Evolutionary conservation across 768 basidiomycete genomes (phyloP).

Genomic region (Baorangia bicolor): DNA sequence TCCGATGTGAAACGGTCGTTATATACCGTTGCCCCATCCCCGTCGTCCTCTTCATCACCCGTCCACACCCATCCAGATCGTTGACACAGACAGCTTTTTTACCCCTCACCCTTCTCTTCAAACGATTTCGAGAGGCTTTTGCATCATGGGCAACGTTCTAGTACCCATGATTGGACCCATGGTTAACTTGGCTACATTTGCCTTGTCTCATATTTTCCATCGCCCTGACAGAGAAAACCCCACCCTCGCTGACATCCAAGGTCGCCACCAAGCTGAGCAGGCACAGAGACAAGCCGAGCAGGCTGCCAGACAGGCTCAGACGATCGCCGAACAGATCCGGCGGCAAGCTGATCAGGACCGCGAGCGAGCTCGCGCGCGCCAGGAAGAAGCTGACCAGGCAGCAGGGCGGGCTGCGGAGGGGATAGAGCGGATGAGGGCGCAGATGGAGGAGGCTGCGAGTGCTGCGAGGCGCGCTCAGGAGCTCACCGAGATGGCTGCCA

Average conservation of each 20-base stretch:
- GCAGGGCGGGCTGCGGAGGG: constrained; percentile 10
- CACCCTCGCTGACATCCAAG: constrained; percentile 4
- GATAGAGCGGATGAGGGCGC: background rate
- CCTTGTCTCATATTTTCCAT: background rate
- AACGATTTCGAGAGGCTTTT: background rate
- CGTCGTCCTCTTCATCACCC: background rate
- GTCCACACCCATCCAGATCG: background rate
- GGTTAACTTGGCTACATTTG: background rate
- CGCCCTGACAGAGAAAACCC: constrained; percentile 13
- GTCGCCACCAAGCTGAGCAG: constrained; percentile 3
- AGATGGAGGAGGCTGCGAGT: constrained; percentile 4
- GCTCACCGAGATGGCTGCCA: constrained; percentile 3
- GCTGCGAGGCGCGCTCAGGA: background rate
- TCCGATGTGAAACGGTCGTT: background rate
- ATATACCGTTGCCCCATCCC: background rate
- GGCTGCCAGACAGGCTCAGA: constrained; percentile 1
- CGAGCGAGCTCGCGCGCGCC: background rate
- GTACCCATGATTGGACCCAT: background rate
- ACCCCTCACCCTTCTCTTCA: too few species aligned
- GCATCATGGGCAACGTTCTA: constrained; percentile 4
- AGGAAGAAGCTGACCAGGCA: constrained; percentile 4
- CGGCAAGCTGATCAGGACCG: constrained; percentile 9
- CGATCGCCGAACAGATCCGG: background rate
- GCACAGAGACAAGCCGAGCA: constrained; percentile 2
- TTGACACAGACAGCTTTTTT: background rate